These are phyloP conservation scores for Aegle marmelos DNA, from an alignment of 345 rosid species.

Conservation along the genomic window DNA sequence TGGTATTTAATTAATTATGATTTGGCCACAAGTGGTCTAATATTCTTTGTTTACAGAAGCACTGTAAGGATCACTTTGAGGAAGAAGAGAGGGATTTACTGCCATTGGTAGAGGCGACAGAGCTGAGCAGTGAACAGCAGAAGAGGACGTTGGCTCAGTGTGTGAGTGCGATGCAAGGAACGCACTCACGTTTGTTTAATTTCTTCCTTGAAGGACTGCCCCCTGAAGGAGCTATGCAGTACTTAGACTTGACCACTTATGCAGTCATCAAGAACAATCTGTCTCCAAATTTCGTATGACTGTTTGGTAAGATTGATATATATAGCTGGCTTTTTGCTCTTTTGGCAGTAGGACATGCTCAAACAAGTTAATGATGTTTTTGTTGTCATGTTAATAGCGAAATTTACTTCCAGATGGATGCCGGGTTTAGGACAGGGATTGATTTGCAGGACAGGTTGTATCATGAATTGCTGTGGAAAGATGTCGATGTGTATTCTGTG, in stretches of 20 bases:
- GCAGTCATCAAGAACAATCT: slow-evolving; percentile 28
- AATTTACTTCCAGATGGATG: neutral
- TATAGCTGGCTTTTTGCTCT: neutral
- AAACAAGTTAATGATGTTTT: neutral
- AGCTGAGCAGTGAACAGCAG: slow-evolving; percentile 52
- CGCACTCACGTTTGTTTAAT: slow-evolving; percentile 50
- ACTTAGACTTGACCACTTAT: slow-evolving; percentile 47
- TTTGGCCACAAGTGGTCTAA: neutral
- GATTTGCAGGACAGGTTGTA: neutral
- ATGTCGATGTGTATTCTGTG: neutral
- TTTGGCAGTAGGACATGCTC: neutral
- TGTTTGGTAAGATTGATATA: neutral
- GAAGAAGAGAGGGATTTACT: slow-evolving; percentile 61
- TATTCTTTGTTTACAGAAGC: slow-evolving; percentile 31
- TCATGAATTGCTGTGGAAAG: neutral
- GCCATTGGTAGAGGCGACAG: slow-evolving; percentile 66
- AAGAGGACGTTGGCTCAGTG: slow-evolving; percentile 41
- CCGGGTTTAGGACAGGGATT: neutral
- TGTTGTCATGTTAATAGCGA: neutral
- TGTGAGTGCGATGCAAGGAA: slow-evolving; percentile 50
- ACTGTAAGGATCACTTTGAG: slow-evolving; percentile 54
- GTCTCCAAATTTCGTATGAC: slow-evolving; percentile 3
- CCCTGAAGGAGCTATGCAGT: slow-evolving; percentile 67
- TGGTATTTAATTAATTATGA: neutral
- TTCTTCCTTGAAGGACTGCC: slow-evolving; percentile 52